Evolutionary conservation across 2,329 filamentous ascomycete species (phyloP).

Genomic region (Alternaria sp.): DNA sequence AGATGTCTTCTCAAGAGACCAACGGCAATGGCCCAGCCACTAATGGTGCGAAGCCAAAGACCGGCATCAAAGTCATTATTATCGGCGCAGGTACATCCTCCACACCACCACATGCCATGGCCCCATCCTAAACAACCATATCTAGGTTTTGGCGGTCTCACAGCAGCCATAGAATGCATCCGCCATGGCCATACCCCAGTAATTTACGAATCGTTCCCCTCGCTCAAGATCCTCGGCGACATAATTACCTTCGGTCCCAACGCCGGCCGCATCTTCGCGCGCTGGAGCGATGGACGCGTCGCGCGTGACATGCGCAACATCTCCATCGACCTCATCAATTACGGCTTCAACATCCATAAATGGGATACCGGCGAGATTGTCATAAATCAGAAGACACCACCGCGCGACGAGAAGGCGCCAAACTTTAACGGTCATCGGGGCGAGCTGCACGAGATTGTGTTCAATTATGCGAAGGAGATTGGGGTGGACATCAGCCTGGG

Average conservation of each 20-base stretch:
- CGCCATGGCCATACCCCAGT: slow-evolving; percentile 67
- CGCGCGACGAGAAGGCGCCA: slow-evolving; percentile 58
- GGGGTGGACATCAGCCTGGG: slow-evolving; percentile 65
- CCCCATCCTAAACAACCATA: slow-evolving; percentile 3
- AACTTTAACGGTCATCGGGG: slow-evolving; percentile 69
- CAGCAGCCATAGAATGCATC: slow-evolving; percentile 69
- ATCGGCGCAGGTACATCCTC: slow-evolving; percentile 53
- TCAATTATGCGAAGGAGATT: slow-evolving; percentile 64
- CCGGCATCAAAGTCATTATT: slow-evolving; percentile 64
- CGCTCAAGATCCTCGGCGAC: slow-evolving; percentile 67
- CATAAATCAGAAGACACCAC: slow-evolving; percentile 62
- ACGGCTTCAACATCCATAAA: slow-evolving; percentile 70
- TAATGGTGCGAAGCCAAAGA: slow-evolving; percentile 38
- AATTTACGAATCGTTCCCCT: slow-evolving; percentile 66
- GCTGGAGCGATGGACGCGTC: slow-evolving; percentile 64
- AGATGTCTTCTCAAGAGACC: slow-evolving; percentile 31
- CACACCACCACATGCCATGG: neutral
- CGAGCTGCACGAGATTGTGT: slow-evolving; percentile 67
- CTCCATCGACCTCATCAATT: slow-evolving; percentile 61
- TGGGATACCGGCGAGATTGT: slow-evolving; percentile 67
- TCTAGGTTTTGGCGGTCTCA: slow-evolving; percentile 67
- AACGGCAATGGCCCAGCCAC: slow-evolving; percentile 8
- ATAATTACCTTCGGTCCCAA: slow-evolving; percentile 71
- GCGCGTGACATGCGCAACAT: slow-evolving; percentile 58
- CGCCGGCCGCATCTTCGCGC: slow-evolving; percentile 67